Evolutionary conservation across 2,329 filamentous ascomycete genomes (phyloP).

Genomic region (Macrophomina tecta): DNA sequence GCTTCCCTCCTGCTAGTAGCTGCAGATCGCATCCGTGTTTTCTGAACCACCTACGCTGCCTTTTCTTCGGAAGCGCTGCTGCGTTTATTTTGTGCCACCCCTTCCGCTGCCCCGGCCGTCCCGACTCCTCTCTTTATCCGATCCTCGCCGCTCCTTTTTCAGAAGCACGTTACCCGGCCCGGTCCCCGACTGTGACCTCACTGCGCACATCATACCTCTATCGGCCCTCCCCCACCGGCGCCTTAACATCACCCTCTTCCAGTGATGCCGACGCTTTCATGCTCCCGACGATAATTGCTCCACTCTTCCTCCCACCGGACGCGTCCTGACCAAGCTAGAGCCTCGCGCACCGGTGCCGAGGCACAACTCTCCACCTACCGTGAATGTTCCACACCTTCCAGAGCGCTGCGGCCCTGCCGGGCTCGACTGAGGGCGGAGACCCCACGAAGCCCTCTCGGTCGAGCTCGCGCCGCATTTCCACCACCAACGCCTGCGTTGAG

Average conservation of each 20-base stretch:
- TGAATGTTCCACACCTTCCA: conserved; percentile 56
- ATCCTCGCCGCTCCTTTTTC: conserved; percentile 19
- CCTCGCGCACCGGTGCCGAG: background rate
- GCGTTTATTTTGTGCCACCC: conserved; percentile 14
- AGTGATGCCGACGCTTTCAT: conserved; percentile 15
- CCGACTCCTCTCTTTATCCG: conserved; percentile 14
- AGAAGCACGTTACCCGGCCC: conserved; percentile 15
- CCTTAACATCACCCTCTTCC: background rate
- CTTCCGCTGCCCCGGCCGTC: background rate
- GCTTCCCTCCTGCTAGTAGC: background rate
- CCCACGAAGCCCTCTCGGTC: conserved; percentile 42
- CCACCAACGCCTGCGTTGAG: conserved; percentile 71
- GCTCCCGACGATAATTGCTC: background rate
- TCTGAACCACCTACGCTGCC: conserved; percentile 9
- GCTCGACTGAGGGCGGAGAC: conserved; percentile 15
- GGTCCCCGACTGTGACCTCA: conserved; percentile 22
- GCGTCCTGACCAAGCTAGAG: background rate
- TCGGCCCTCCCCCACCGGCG: background rate
- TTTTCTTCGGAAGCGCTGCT: background rate
- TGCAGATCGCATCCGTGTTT: conserved; percentile 7
- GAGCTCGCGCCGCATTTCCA: conserved; percentile 53
- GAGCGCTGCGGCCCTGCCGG: conserved; percentile 30
- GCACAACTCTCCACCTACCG: conserved; percentile 1
- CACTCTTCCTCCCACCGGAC: background rate
- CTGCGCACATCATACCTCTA: conserved; percentile 17